A percentile compares a stretch with the other conserved stretches of the same genome.
Evolutionary conservation across 1,139 yeast genomes (phyloP).

Genomic region (Geotrichum fermentans): DNA sequence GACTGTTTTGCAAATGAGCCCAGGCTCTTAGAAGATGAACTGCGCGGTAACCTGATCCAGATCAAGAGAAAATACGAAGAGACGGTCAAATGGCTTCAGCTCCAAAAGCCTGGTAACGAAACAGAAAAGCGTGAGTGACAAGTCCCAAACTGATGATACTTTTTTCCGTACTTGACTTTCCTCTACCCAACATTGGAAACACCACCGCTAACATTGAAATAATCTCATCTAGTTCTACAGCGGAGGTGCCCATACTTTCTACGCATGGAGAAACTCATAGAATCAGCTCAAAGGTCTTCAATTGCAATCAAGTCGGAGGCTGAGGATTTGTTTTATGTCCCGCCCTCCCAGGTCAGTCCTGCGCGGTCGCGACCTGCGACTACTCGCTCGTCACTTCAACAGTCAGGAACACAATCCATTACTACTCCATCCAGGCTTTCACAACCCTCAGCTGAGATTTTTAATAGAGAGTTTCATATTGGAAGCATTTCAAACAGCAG

Average conservation of each 20-base stretch:
- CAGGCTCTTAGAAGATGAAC: not conserved
- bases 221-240: not conserved
- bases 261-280: not conserved
- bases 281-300: not conserved
- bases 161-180: not conserved
- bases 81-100: constrained; percentile 2
- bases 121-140: constrained; percentile 4
- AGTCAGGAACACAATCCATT: not conserved
- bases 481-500: not conserved
- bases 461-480: not conserved
- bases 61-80: constrained; percentile 7
- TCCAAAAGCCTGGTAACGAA: constrained; percentile 2
- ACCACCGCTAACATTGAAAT: not conserved
- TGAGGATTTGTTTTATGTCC: constrained; percentile 3
- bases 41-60: not conserved
- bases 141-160: not conserved
- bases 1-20: not conserved
- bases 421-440: not conserved
- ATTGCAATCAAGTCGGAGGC: not conserved
- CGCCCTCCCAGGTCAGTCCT: constrained; percentile 1
- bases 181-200: no score
- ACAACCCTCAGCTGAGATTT: no score
- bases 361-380: not conserved
- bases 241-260: not conserved
- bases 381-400: not conserved